These are phyloP conservation scores for Daldinia grandis DNA, from an alignment of 495 filamentous ascomycete genomes.

Conservation along the genomic window DNA sequence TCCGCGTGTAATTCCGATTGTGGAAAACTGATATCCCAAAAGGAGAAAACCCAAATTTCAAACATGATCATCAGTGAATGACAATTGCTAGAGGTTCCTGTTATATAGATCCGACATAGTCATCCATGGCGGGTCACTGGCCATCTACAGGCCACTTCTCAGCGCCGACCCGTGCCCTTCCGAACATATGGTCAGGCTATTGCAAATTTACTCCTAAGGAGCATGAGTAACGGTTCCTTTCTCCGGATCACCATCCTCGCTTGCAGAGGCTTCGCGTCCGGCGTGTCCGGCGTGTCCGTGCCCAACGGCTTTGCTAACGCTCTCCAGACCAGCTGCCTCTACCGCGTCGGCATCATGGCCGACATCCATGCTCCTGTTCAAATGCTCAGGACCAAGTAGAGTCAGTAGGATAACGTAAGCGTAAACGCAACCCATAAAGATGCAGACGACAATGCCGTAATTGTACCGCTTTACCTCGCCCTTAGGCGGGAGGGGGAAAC, in stretches of 20 bases:
- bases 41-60: too few species aligned
- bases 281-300: neutral
- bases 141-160: neutral
- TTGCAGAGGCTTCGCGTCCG: constrained; percentile 21
- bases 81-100: neutral
- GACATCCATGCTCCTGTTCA: constrained; percentile 71
- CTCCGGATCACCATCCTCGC: constrained; percentile 42
- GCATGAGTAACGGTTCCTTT: constrained; percentile 35
- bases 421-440: constrained; percentile 94
- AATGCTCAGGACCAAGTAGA: constrained; percentile 78
- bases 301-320: constrained; percentile 37
- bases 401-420: constrained; percentile 80
- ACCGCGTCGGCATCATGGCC: constrained; percentile 70
- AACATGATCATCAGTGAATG: neutral
- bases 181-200: neutral
- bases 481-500: constrained; percentile 73
- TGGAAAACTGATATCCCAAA: constrained; percentile 8
- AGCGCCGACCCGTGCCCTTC: neutral
- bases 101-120: neutral
- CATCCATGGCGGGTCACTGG: neutral
- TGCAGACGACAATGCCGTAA: constrained; percentile 90
- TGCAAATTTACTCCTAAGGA: constrained; percentile 13
- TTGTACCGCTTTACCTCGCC: constrained; percentile 66
- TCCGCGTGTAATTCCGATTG: neutral
- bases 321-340: constrained; percentile 58